A percentile compares a stretch with the other conserved stretches of the same genome.
Conservation (phyloP, 306 rosid genomes). For the Amphicarpaea edgeworthii region DNA sequence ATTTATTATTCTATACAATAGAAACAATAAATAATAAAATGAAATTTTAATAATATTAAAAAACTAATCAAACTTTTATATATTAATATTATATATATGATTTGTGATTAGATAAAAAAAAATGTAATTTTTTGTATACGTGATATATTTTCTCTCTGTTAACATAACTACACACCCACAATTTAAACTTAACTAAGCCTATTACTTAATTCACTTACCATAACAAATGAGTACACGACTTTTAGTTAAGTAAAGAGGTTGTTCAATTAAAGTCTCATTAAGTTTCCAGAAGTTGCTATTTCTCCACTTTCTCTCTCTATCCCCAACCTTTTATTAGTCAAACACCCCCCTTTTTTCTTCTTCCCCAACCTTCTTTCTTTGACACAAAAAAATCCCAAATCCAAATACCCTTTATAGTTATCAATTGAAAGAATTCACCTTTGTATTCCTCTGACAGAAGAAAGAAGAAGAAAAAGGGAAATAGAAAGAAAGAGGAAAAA, state of each 20-base stretch:
- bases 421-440: constrained; percentile 9
- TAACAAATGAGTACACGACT: background rate
- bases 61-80: no score
- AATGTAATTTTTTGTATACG: no score
- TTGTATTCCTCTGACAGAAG: background rate
- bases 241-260: background rate
- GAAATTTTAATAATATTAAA: background rate
- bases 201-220: no score
- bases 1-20: no score
- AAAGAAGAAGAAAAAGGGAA: background rate
- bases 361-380: background rate
- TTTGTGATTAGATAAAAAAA: no score
- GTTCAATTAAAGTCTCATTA: background rate
- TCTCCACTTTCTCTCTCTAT: background rate
- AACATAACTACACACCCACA: no score
- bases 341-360: constrained; percentile 1
- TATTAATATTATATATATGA: no score
- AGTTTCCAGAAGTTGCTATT: constrained; percentile 1
- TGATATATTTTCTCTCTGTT: no score
- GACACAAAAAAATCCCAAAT: constrained; percentile 5
- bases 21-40: background rate
- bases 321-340: background rate
- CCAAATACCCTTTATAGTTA: constrained; percentile 16
- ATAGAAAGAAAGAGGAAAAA: constrained; percentile 7
- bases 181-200: no score